phyloP scores from a whole-genome alignment of 129 eudicot genomes.

The Sambucus nigra region DNA sequence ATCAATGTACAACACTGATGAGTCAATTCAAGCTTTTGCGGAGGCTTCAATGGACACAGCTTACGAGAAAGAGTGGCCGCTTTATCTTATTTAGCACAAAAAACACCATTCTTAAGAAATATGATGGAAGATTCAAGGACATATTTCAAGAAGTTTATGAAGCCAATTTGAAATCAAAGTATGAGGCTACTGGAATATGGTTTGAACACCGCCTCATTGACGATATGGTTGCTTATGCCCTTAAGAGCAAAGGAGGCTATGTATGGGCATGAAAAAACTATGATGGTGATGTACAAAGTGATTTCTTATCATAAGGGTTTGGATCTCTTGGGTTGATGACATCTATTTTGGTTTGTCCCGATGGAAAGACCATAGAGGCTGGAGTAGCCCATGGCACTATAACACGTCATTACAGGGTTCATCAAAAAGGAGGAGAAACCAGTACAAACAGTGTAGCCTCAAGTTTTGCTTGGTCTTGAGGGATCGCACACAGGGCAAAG shows the following conservation, averaged over 20 bases:
- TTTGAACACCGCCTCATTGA: slow-evolving; percentile 95
- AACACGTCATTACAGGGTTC: too few relatives aligned
- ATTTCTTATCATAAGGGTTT: slow-evolving; percentile 94
- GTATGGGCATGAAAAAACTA: too few relatives aligned
- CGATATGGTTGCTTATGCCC: slow-evolving; percentile 98
- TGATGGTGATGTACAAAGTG: too few relatives aligned
- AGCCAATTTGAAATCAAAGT: slow-evolving; percentile 68
- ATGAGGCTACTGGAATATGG: slow-evolving; percentile 81
- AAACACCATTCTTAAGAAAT: too few relatives aligned
- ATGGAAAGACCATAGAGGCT: slow-evolving; percentile 90
- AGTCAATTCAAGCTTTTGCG: slow-evolving; percentile 85
- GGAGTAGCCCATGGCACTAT: slow-evolving; percentile 96
- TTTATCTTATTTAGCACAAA: too few relatives aligned
- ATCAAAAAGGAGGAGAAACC: too few relatives aligned
- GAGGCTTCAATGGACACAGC: slow-evolving; percentile 91
- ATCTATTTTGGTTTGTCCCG: slow-evolving; percentile 91
- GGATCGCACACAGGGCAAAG: slow-evolving; percentile 86
- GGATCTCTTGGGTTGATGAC: too few relatives aligned
- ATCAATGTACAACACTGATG: slow-evolving; percentile 67
- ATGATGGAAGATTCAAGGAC: too few relatives aligned
- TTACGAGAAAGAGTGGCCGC: slow-evolving; percentile 61
- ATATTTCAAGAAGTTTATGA: too few relatives aligned
- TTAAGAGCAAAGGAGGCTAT: too few relatives aligned
- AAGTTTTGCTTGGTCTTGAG: slow-evolving; percentile 89
- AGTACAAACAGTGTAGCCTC: too few relatives aligned